phyloP scores from a whole-genome alignment of 345 rosid genomes.

The Sapria himalayana region DNA sequence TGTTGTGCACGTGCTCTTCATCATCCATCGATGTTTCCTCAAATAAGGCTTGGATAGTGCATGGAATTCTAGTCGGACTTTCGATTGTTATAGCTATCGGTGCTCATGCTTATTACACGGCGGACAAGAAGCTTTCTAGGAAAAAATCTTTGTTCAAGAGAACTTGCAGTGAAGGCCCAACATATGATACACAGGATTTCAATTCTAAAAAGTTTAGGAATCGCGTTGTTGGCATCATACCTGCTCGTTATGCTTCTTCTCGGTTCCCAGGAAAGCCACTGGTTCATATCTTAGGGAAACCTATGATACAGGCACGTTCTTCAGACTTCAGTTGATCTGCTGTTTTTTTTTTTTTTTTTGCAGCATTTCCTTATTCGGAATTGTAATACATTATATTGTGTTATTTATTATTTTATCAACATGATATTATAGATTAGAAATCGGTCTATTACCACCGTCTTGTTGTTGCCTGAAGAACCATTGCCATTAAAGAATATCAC shows the following conservation, averaged over 20 bases:
- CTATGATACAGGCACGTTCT: slow-evolving; percentile 82
- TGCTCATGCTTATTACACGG: slow-evolving; percentile 36
- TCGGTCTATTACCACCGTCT: no score
- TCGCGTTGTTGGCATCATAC: slow-evolving; percentile 86
- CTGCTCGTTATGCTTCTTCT: slow-evolving; percentile 85
- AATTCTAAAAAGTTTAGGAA: slow-evolving; percentile 37
- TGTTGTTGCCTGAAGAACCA: no score
- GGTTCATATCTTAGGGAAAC: slow-evolving; percentile 68
- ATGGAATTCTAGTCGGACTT: slow-evolving; percentile 45
- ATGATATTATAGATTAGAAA: no score
- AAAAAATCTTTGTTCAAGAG: no score
- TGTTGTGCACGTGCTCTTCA: slow-evolving; percentile 10
- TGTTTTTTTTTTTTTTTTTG: background rate
- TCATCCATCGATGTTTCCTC: slow-evolving; percentile 21
- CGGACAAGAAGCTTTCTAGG: no score
- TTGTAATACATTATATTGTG: no score
- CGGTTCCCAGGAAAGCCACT: slow-evolving; percentile 87
- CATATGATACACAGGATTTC: no score
- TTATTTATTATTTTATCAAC: background rate
- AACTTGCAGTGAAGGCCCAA: no score
- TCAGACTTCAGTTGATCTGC: background rate
- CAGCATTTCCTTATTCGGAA: background rate
- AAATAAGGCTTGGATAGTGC: slow-evolving; percentile 42
- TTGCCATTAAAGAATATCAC: no score
- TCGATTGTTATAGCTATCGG: slow-evolving; percentile 52